Evolutionary conservation across 768 basidiomycete genomes (phyloP).

Genomic region (Boletus eberwhitei): DNA sequence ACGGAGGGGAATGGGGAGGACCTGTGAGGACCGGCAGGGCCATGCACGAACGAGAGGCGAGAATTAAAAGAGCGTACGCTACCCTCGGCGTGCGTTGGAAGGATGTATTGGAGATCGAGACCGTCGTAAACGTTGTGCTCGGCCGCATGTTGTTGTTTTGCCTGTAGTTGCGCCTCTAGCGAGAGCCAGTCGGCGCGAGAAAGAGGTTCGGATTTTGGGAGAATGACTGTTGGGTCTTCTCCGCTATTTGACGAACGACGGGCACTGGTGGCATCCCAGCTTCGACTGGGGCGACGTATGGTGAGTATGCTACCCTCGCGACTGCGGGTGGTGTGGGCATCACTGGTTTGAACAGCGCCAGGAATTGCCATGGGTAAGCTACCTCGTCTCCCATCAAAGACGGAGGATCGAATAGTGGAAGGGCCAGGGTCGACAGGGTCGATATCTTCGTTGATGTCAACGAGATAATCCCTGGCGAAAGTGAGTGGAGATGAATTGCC

Average conservation of each 20-base stretch:
- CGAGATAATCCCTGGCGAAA: slow-evolving; percentile 41
- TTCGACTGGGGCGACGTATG: slow-evolving; percentile 58
- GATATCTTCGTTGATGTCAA: slow-evolving; percentile 32
- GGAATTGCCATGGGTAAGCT: slow-evolving; percentile 65
- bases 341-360: slow-evolving; percentile 24
- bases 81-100: slow-evolving; percentile 34
- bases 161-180: slow-evolving; percentile 41
- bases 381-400: slow-evolving; percentile 39
- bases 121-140: slow-evolving; percentile 27
- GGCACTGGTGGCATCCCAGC: slow-evolving; percentile 46
- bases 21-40: background rate
- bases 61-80: slow-evolving; percentile 32
- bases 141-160: slow-evolving; percentile 14
- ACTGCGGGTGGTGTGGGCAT: slow-evolving; percentile 36
- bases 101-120: slow-evolving; percentile 45
- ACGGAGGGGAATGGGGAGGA: slow-evolving; percentile 30
- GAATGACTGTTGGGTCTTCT: slow-evolving; percentile 24
- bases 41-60: slow-evolving; percentile 18
- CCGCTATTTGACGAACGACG: slow-evolving; percentile 18
- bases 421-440: slow-evolving; percentile 26
- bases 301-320: slow-evolving; percentile 59
- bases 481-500: slow-evolving; percentile 37
- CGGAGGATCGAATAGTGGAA: slow-evolving; percentile 20
- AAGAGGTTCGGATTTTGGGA: slow-evolving; percentile 47
- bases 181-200: slow-evolving; percentile 50